Evolutionary conservation across 2,329 filamentous ascomycete species (phyloP).

Genomic region (Clonostachys rosea): DNA sequence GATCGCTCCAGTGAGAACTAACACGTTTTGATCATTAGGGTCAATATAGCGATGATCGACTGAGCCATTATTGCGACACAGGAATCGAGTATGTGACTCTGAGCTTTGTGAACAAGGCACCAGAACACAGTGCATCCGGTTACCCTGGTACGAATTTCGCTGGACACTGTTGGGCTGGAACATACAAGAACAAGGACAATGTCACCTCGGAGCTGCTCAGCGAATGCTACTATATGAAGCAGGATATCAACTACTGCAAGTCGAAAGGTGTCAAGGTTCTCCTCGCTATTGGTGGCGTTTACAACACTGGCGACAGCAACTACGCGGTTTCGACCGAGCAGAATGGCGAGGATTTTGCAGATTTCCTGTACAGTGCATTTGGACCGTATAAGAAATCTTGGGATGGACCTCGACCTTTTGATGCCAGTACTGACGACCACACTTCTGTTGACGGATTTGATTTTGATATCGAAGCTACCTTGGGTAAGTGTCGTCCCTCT

Average conservation of each 20-base stretch:
- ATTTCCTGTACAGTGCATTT: conserved; percentile 30
- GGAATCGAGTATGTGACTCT: conserved; percentile 30
- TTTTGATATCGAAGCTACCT: conserved; percentile 30
- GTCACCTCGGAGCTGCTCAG: conserved; percentile 20
- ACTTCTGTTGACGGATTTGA: conserved; percentile 33
- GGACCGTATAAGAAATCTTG: conserved; percentile 24
- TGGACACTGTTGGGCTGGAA: conserved; percentile 24
- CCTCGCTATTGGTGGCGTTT: conserved; percentile 32
- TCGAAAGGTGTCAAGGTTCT: conserved; percentile 33
- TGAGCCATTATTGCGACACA: conserved; percentile 26
- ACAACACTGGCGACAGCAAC: conserved; percentile 14
- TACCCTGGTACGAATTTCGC: conserved; percentile 34
- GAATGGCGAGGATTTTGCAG: conserved; percentile 27
- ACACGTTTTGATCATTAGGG: conserved; percentile 19
- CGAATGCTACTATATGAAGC: conserved; percentile 26
- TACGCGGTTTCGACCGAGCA: conserved; percentile 21
- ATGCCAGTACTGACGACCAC: conserved; percentile 14
- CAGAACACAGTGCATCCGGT: conserved; percentile 24
- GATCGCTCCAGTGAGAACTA: background rate
- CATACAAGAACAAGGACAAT: conserved; percentile 13
- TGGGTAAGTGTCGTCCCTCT: conserved; percentile 15
- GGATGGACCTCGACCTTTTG: conserved; percentile 31
- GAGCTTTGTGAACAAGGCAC: conserved; percentile 28
- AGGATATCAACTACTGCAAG: conserved; percentile 35
- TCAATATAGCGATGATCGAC: conserved; percentile 21